Evolutionary conservation across 73 alveolate genomes (phyloP).

Genomic region (Paramecium pentaurelia): DNA sequence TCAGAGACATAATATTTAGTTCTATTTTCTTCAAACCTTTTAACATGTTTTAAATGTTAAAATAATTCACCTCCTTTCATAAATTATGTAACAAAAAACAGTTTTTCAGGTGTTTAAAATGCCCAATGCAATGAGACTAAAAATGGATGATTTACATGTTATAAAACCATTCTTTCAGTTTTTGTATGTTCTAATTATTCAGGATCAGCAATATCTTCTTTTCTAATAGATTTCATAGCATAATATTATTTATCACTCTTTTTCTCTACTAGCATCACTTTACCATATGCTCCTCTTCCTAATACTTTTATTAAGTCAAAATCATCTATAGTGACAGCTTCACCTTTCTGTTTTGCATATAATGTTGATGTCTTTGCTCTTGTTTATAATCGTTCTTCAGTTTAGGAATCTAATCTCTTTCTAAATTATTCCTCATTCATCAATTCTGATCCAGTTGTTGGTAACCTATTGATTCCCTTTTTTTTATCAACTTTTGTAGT

Average conservation of each 20-base stretch:
- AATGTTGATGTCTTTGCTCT: constrained; percentile 60
- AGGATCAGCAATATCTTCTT: constrained; percentile 84
- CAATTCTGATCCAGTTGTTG: constrained; percentile 68
- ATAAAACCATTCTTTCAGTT: constrained; percentile 86
- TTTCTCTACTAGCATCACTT: constrained; percentile 78
- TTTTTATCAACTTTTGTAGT: constrained; percentile 83
- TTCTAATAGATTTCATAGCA: constrained; percentile 80
- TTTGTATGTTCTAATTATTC: constrained; percentile 89
- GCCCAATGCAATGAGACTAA: constrained; percentile 77
- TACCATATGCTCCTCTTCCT: constrained; percentile 84
- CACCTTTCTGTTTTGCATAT: constrained; percentile 42
- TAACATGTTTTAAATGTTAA: constrained; percentile 72
- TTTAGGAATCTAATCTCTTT: constrained; percentile 18
- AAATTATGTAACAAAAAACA: constrained; percentile 87
- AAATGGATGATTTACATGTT: constrained; percentile 86
- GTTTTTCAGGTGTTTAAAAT: constrained; percentile 77
- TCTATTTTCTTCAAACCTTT: constrained; percentile 72
- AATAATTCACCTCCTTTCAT: constrained; percentile 87
- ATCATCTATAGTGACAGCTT: constrained; percentile 68
- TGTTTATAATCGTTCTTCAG: constrained; percentile 47
- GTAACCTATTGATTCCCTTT: constrained; percentile 74
- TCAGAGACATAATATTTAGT: constrained; percentile 81
- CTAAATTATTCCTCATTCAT: constrained; percentile 69
- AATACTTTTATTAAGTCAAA: constrained; percentile 73
- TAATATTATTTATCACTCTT: constrained; percentile 63